Evolutionary conservation across 306 rosid genomes (phyloP).

Genomic region (Gillenia trifoliata): DNA sequence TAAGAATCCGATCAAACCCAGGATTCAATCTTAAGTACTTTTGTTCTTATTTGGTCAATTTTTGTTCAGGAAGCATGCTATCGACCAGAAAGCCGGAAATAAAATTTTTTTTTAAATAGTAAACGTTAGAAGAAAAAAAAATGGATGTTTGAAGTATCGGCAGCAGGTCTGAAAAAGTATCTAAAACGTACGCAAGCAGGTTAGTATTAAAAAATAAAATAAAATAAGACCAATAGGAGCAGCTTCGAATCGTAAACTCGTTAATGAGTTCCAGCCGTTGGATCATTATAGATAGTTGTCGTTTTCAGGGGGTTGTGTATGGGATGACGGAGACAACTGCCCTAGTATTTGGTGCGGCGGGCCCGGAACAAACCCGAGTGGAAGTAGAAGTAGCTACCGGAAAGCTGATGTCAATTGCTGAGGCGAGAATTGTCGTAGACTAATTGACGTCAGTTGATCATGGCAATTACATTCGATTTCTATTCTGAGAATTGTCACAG

Average conservation of each 20-base stretch:
- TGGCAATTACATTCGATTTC: too few relatives aligned
- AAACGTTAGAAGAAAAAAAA: background rate
- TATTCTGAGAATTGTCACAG: too few relatives aligned
- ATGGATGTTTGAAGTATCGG: too few relatives aligned
- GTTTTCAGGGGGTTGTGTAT: background rate
- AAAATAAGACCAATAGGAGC: too few relatives aligned
- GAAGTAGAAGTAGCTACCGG: conserved; percentile 7
- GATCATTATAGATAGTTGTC: too few relatives aligned
- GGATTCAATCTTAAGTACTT: background rate
- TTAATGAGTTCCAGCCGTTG: too few relatives aligned
- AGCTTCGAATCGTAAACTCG: background rate
- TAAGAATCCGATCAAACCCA: background rate
- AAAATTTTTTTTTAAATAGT: too few relatives aligned
- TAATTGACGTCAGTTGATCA: too few relatives aligned
- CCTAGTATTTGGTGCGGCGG: conserved; percentile 8
- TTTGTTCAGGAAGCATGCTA: background rate
- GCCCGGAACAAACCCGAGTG: conserved; percentile 17
- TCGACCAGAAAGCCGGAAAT: background rate
- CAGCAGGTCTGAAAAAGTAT: too few relatives aligned
- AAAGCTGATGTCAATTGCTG: conserved; percentile 8
- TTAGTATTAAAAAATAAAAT: too few relatives aligned
- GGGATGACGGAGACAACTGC: conserved; percentile 22
- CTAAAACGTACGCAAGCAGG: too few relatives aligned
- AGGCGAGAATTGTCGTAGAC: conserved; percentile 20
- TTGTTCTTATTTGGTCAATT: background rate